These are phyloP conservation scores for Starmerella floris DNA, from an alignment of 805 yeast genomes.

Conservation along the genomic window DNA sequence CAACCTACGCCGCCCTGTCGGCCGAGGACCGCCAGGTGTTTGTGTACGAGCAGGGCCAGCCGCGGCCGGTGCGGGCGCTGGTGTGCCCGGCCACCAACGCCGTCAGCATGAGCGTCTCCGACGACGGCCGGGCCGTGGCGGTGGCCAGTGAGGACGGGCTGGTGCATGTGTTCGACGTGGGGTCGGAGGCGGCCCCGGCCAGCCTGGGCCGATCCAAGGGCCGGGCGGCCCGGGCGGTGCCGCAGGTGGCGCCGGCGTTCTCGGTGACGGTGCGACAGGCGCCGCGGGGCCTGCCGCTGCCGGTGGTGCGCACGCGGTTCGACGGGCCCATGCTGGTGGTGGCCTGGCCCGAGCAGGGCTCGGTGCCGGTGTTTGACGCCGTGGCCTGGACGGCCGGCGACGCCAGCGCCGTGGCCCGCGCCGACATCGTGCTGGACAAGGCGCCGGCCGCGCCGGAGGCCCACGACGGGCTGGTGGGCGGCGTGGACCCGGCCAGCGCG, in stretches of 20 bases:
- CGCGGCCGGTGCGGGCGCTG: conserved; percentile 41
- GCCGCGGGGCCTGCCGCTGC: conserved; percentile 4
- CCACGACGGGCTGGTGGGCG: conserved; percentile 19
- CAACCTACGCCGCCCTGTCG: conserved; percentile 54
- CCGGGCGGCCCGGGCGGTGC: conserved; percentile 6
- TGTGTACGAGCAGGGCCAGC: conserved; percentile 40
- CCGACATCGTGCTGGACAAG: conserved; percentile 9
- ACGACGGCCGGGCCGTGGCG: conserved; percentile 29
- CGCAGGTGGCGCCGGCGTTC: conserved; percentile 9
- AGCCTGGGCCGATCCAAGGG: conserved; percentile 1
- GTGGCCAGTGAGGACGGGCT: conserved; percentile 63
- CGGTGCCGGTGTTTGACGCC: conserved; percentile 25
- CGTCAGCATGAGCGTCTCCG: conserved; percentile 26
- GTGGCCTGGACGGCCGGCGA: conserved; percentile 23
- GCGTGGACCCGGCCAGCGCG: conserved; percentile 36
- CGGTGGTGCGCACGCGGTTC: conserved; percentile 11
- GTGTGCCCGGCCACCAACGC: conserved; percentile 55
- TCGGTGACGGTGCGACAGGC: conserved; percentile 8
- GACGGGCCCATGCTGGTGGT: conserved; percentile 14
- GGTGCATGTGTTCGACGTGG: conserved; percentile 48
- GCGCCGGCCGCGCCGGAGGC: conserved; percentile 20
- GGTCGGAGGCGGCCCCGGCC: not conserved
- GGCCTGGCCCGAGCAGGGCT: conserved; percentile 27
- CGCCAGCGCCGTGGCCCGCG: conserved; percentile 26
- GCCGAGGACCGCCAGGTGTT: conserved; percentile 71